Base-by-base conservation (phyloP, 768 basidiomycete genomes). In the Sarcodon sp. region DNA sequence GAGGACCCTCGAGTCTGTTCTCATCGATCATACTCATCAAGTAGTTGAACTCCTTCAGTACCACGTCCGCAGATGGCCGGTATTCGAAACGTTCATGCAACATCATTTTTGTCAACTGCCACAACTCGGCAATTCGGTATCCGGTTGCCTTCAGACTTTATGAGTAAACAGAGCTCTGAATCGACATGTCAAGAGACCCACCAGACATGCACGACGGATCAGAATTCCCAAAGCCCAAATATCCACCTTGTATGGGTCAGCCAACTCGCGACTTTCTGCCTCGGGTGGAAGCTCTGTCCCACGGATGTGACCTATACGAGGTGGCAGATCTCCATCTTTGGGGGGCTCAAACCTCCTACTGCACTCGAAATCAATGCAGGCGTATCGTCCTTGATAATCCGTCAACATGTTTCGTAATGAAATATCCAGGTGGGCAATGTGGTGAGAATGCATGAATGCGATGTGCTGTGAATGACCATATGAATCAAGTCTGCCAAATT, bases 241-340 rank as follows among this genome's bases (percentile, higher is more conserved):
- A 56, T 87, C 84, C 7, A 83, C 64, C 63, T 83, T 84, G 58
- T 75, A 86, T 4, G 83, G 79, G 59, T 84, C 73, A 35, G 57
- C 57, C 45, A 57, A 59, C 39, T 69, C 71, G 15, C 70, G 72
- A 16, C 60, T 57, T 54, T 79, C 83, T 44, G 75, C 73, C 60
- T 87, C 85, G 10, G 84, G 84, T 15, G 85, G 80, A 9, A 80
- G 56, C 50, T 87, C 85, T 15, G 83, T 82, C 16, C 76, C 75
- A 11, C 76, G 70, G 56, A 68, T 69, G 39, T 65, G 64, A 50
- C 59, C 60, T 15, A 80, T 61, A 27, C 64, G 57, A 6, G 73
- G 69, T 45, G 57, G 54, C 16, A 60, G 49, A 3, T 57, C 39
- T 35, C 60, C 62, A 27, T 27, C 21, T 27, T 27, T 27, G 21